Conservation (phyloP, 306 rosid species). For the Sesbania bispinosa region DNA sequence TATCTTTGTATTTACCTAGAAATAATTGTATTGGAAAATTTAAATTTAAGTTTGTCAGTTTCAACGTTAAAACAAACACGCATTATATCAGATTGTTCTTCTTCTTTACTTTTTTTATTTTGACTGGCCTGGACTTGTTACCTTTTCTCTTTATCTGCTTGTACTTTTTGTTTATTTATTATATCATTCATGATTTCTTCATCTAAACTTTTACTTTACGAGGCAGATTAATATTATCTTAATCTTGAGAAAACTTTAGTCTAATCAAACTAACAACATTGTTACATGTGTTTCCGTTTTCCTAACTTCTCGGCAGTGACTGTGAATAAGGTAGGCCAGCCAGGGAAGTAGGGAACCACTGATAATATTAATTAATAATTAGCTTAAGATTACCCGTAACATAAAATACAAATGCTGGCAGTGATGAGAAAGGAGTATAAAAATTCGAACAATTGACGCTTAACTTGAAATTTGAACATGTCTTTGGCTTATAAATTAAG, state of each 20-base stretch:
- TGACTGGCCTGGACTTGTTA: conserved; percentile 8
- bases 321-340: not conserved
- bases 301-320: not conserved
- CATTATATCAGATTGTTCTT: conserved; percentile 32
- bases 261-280: not conserved
- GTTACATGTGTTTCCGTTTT: not conserved
- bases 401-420: not conserved
- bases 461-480: not conserved
- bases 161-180: conserved; percentile 30
- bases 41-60: too few relatives aligned
- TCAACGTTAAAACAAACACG: too few relatives aligned
- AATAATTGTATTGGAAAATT: too few relatives aligned
- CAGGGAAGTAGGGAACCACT: not conserved
- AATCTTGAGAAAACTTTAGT: conserved; percentile 15
- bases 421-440: too few relatives aligned
- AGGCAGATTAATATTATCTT: not conserved
- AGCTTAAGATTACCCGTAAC: too few relatives aligned
- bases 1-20: too few relatives aligned
- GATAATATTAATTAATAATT: not conserved
- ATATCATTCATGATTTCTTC: conserved; percentile 12
- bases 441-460: too few relatives aligned
- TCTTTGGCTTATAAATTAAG: not conserved
- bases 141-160: conserved; percentile 36
- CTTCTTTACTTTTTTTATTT: not conserved
- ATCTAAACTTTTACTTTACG: conserved; percentile 26